These are phyloP conservation scores for Erysiphe pulchra DNA, from an alignment of 2,329 filamentous ascomycete genomes.

Conservation along the genomic window DNA sequence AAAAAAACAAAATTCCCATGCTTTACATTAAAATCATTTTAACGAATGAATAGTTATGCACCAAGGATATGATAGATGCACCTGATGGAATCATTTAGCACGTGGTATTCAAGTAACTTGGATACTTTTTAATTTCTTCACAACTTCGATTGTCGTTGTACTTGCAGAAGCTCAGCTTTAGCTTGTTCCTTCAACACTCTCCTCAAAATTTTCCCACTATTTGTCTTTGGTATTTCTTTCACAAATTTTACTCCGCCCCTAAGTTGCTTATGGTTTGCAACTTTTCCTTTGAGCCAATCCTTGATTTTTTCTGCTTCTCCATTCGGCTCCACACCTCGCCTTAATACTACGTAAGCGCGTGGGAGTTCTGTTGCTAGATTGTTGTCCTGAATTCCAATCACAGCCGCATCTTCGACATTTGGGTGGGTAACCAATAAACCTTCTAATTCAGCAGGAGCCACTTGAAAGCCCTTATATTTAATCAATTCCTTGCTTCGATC, in stretches of 20 bases:
- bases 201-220: slow-evolving; percentile 48
- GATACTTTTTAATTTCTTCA: too few relatives aligned
- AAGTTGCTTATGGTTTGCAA: slow-evolving; percentile 43
- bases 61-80: too few relatives aligned
- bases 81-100: too few relatives aligned
- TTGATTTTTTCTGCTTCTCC: slow-evolving; percentile 21
- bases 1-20: too few relatives aligned
- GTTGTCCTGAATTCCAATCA: slow-evolving; percentile 41
- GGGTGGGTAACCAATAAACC: slow-evolving; percentile 53
- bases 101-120: too few relatives aligned
- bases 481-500: slow-evolving; percentile 62
- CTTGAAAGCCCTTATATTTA: slow-evolving; percentile 45
- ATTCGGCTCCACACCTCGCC: slow-evolving; percentile 27
- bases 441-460: slow-evolving; percentile 63
- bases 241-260: slow-evolving; percentile 37
- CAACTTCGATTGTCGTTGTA: too few relatives aligned
- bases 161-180: slow-evolving; percentile 20
- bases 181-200: slow-evolving; percentile 48
- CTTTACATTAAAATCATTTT: too few relatives aligned
- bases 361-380: slow-evolving; percentile 36
- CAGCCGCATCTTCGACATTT: slow-evolving; percentile 50
- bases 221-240: slow-evolving; percentile 44
- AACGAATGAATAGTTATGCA: too few relatives aligned
- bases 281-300: slow-evolving; percentile 36
- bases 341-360: slow-evolving; percentile 36